Evolutionary conservation across 2,329 filamentous ascomycete species (phyloP), one percentile per base, ranked within the genome.

Genomic region (Cadophora luteo-olivacea): DNA sequence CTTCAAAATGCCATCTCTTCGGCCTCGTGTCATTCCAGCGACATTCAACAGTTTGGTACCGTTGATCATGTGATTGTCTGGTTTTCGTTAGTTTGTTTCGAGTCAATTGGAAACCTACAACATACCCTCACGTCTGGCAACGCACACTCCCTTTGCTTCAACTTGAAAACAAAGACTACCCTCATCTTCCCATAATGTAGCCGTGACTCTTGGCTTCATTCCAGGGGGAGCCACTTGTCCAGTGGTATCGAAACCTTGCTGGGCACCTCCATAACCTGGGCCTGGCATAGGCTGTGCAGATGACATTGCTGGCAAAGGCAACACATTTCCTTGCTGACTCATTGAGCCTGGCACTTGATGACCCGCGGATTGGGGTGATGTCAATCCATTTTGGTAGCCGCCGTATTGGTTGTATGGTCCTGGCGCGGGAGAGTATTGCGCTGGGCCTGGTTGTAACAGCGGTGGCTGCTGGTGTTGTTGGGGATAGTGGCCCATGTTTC

Each of bases 21-120:
- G 91, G 68, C 95, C 95, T 79, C 95, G 89, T 16, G 95, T 98
- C 95, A 98, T 98, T 12, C 95, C 95, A 64, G 95, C 95, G 61
- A 98, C 95, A 73, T 98, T 98, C 65, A 98, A 84, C 65, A 98
- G 84, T 81, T 98, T 98, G 1, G 95, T 98, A 29, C 95, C 95
- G 77, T 98, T 98, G 81, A 98, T 97, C 93, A 98, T 97, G 81
- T 97, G 93, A 80, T 97, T 97, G 76, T 97, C 95, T 96, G 70
- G 29, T 87, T 98, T 95, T 78, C 96, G 87, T 73, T 96, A 89
- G 29, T 6, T 54, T 36, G 22, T n/a, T 64, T 95, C 95, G 67
- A 33, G 14, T 61, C 22, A 36, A 24, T 24, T 38, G 4, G 29
- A 61, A 45, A 16, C 7, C 29, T 54, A 98, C 96, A 48, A 77